Evolutionary conservation across 176 grass and related monocot species (phyloP), one percentile per base, ranked within the genome.

Genomic region (Chrysopogon serrulatus): DNA sequence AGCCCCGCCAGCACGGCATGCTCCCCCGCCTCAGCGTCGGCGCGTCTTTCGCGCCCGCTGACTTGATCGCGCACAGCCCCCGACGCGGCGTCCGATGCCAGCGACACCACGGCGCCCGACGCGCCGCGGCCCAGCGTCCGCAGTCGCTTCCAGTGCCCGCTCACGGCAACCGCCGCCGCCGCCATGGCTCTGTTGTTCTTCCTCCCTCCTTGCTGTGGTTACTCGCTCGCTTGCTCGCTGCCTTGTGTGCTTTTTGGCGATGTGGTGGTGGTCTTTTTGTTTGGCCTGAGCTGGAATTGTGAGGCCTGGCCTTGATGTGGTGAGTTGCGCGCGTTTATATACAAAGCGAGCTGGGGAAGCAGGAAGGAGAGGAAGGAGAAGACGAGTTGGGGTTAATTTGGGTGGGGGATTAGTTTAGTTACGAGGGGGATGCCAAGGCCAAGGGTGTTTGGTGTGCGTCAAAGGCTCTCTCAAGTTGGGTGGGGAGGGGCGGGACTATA

Each of bases 31-130:
- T 14, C 71, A 97, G 90, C 47, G 47, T 21, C 47, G 70, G 23
- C 49, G 84, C 68, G 8, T 19, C 28, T 11, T 1, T 13, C 12
- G 48, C 70, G 15, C 26, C 42, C 9, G 65, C 79, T 3, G 90
- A 90, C 83, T 97, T 97, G 60, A 94, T 88, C 16, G 94, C 94
- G 77, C 92, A 97, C 18, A 92, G 70, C 45, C n/a, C 94, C 92
- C 1, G 92, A 88, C 6, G 53, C 30, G 1, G 1, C 28, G 54
- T 84, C 84, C 2, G 73, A 76, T 9, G 90, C 94, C 17, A 97
- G 80, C 7, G 74, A 87, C 4, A 97, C 94, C 33, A 75, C 82
- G 62, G 94, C 92, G 18, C 89, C 89, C 26, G 85, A 94, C 35
- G 94, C 85, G 71, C 94, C 94, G 32, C 78, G 74, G 72, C 94